These are phyloP conservation scores for Wolfiporia cocos DNA, from an alignment of 1,284 basidiomycete genomes.

Conservation along the genomic window DNA sequence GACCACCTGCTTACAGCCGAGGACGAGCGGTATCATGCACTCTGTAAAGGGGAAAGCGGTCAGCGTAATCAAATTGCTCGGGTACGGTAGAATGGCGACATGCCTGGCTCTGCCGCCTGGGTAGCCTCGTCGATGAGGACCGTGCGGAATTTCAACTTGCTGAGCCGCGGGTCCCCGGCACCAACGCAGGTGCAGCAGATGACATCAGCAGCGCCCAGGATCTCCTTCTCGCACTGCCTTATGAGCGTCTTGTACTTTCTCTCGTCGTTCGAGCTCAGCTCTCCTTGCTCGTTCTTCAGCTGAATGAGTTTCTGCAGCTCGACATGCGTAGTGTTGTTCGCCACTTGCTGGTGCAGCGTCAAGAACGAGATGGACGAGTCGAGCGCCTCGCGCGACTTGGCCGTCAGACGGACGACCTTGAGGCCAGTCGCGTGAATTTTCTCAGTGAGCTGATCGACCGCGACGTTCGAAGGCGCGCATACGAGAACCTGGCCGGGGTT, in stretches of 20 bases:
- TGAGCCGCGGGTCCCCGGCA: slow-evolving; percentile 91
- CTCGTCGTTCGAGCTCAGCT: slow-evolving; percentile 94
- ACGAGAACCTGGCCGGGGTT: slow-evolving; percentile 99
- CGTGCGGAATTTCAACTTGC: slow-evolving; percentile 96
- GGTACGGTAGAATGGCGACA: slow-evolving; percentile 23
- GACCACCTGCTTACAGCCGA: slow-evolving; percentile 98
- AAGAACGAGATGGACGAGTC: slow-evolving; percentile 92
- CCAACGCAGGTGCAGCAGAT: slow-evolving; percentile 99
- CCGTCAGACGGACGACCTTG: slow-evolving; percentile 96
- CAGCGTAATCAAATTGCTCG: neutral
- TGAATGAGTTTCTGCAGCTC: slow-evolving; percentile 97
- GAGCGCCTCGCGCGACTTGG: slow-evolving; percentile 96
- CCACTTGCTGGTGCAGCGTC: slow-evolving; percentile 96
- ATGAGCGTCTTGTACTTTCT: slow-evolving; percentile 97
- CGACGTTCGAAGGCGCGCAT: slow-evolving; percentile 98
- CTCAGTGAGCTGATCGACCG: slow-evolving; percentile 98
- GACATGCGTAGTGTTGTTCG: slow-evolving; percentile 90
- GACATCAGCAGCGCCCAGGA: slow-evolving; percentile 91
- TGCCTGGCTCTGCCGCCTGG: slow-evolving; percentile 95
- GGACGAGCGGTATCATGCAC: slow-evolving; percentile 98
- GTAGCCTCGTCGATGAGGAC: slow-evolving; percentile 99
- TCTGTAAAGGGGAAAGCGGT: slow-evolving; percentile 51
- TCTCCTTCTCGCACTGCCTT: slow-evolving; percentile 95
- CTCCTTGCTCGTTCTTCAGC: slow-evolving; percentile 96
- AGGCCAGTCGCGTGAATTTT: slow-evolving; percentile 97